phyloP scores from a whole-genome alignment of 768 basidiomycete genomes.

The Mycena maculata region DNA sequence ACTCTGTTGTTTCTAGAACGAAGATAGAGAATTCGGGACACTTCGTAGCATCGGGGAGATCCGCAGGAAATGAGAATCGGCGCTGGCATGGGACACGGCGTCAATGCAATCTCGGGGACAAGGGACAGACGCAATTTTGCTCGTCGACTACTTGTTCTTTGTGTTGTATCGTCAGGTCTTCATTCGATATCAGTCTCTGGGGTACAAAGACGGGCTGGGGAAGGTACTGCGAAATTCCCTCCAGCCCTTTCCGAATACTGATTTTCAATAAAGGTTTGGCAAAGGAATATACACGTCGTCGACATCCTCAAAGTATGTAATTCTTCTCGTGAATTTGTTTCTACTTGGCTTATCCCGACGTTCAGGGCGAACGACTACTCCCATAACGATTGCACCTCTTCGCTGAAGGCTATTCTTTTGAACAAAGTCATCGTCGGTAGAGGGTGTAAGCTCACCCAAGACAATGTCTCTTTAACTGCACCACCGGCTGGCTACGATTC shows the following conservation, averaged over 20 bases:
- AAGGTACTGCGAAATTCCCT: constrained; percentile 53
- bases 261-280: constrained; percentile 61
- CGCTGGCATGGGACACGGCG: constrained; percentile 82
- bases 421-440: constrained; percentile 82
- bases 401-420: constrained; percentile 72
- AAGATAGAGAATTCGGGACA: constrained; percentile 71
- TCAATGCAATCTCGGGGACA: constrained; percentile 73
- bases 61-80: constrained; percentile 77
- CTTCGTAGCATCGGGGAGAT: constrained; percentile 63
- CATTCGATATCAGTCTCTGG: constrained; percentile 70
- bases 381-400: constrained; percentile 64
- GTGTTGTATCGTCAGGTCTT: constrained; percentile 72
- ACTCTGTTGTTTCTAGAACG: constrained; percentile 47
- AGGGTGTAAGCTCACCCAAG: constrained; percentile 72
- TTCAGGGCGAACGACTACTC: constrained; percentile 77
- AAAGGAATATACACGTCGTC: constrained; percentile 80
- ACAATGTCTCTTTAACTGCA: constrained; percentile 64
- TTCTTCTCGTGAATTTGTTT: background rate
- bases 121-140: constrained; percentile 67
- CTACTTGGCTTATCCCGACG: background rate
- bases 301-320: constrained; percentile 76
- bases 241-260: background rate
- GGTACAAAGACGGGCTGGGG: constrained; percentile 82
- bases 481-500: constrained; percentile 77
- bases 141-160: constrained; percentile 68